Conservation (phyloP, 2,329 filamentous ascomycete genomes). For the Talaromyces sp. region DNA sequence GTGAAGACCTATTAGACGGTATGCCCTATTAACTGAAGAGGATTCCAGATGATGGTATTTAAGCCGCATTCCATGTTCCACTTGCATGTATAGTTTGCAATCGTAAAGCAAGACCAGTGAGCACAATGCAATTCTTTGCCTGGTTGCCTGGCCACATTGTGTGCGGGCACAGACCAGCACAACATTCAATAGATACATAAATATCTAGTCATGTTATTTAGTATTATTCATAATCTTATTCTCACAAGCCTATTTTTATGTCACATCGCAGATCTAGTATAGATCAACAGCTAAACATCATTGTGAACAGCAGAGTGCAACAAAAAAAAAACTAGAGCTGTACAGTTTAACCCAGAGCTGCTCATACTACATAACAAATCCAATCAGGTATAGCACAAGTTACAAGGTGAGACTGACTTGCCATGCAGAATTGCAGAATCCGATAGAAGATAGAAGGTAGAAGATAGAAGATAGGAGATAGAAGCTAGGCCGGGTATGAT, state of each 20-base stretch:
- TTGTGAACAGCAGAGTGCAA: constrained; percentile 2
- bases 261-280: not conserved
- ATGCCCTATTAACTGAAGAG: no score
- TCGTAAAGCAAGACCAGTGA: no score
- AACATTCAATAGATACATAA: no score
- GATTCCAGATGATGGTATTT: no score
- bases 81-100: no score
- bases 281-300: constrained; percentile 4
- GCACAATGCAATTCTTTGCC: no score
- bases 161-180: no score
- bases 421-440: not conserved
- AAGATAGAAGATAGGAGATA: no score
- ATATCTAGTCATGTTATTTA: no score
- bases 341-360: not conserved
- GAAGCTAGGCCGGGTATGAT: not conserved
- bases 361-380: not conserved
- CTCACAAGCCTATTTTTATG: not conserved
- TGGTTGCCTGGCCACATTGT: no score
- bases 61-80: no score
- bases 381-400: not conserved
- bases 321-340: not conserved
- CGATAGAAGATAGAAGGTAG: not conserved
- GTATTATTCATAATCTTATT: not conserved
- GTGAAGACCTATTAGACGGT: no score
- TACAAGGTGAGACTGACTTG: not conserved